Percentiles rank a stretch among this genome's conserved stretches.
Conservation (phyloP, 768 basidiomycete genomes). For the Coprinopsis cinerea region DNA sequence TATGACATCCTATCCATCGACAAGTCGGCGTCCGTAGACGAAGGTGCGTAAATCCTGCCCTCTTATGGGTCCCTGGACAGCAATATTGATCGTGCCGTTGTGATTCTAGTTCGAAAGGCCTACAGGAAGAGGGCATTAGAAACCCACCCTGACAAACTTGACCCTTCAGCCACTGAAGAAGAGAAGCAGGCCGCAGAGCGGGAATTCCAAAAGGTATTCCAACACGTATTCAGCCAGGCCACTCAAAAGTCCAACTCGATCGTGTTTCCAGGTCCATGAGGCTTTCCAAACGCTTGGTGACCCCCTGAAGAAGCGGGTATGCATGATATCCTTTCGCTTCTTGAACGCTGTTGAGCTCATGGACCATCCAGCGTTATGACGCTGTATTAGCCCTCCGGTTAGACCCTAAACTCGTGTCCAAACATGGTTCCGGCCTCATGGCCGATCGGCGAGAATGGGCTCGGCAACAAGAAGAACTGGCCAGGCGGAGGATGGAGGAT, state of each 20-base stretch:
- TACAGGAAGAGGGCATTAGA: slow-evolving; percentile 64
- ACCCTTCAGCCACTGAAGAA: slow-evolving; percentile 42
- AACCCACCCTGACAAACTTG: slow-evolving; percentile 71
- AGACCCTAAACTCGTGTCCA: slow-evolving; percentile 9
- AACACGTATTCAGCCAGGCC: neutral
- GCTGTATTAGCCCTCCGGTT: slow-evolving; percentile 3
- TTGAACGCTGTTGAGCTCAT: neutral
- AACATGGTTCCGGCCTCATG: slow-evolving; percentile 10
- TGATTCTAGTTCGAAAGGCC: slow-evolving; percentile 50
- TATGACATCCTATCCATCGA: slow-evolving; percentile 44
- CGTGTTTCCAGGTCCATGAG: slow-evolving; percentile 44
- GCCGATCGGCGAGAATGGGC: slow-evolving; percentile 15
- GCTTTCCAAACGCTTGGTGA: slow-evolving; percentile 60
- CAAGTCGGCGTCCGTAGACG: slow-evolving; percentile 41
- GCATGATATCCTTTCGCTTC: slow-evolving; percentile 9
- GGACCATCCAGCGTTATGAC: slow-evolving; percentile 6
- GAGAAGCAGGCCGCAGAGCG: slow-evolving; percentile 50
- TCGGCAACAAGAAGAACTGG: slow-evolving; percentile 7
- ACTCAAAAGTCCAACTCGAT: neutral
- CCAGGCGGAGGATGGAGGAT: slow-evolving; percentile 9
- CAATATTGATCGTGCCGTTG: neutral
- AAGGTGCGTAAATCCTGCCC: slow-evolving; percentile 31
- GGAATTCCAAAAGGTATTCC: slow-evolving; percentile 54
- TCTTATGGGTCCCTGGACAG: neutral
- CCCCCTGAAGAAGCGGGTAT: slow-evolving; percentile 47